Conservation (phyloP, 2,329 filamentous ascomycete genomes). For the Paraconiothyrium brasiliense region DNA sequence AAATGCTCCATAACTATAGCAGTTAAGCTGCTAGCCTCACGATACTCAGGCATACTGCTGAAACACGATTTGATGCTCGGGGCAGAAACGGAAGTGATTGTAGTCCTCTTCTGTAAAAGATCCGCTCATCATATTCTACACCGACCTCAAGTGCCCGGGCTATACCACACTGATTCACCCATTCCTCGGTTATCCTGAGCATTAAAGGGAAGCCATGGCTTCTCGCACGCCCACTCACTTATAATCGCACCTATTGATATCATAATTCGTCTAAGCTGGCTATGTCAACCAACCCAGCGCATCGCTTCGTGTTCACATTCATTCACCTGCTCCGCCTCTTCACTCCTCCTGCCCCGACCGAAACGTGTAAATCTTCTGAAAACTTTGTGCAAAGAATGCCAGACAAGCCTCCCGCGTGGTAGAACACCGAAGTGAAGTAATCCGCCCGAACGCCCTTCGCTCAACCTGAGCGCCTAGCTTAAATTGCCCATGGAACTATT, state of each 20-base stretch:
- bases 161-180: too few species aligned
- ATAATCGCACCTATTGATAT: background rate
- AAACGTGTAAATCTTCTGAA: background rate
- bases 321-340: background rate
- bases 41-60: too few species aligned
- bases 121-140: too few species aligned
- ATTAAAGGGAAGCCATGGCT: too few species aligned
- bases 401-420: background rate
- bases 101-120: too few species aligned
- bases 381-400: constrained; percentile 12
- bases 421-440: background rate
- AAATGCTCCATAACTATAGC: too few species aligned
- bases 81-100: too few species aligned
- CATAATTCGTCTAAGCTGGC: background rate
- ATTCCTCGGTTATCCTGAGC: too few species aligned
- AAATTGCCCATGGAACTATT: background rate
- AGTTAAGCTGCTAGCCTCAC: too few species aligned
- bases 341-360: background rate
- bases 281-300: background rate
- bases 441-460: constrained; percentile 15
- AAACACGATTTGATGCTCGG: too few species aligned
- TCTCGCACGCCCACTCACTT: background rate
- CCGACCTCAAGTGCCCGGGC: too few species aligned
- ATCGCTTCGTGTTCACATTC: constrained; percentile 6
- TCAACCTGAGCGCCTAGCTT: constrained; percentile 4